Base-by-base conservation (phyloP, 2,329 filamentous ascomycete genomes). In the Huntiella abstrusa region DNA sequence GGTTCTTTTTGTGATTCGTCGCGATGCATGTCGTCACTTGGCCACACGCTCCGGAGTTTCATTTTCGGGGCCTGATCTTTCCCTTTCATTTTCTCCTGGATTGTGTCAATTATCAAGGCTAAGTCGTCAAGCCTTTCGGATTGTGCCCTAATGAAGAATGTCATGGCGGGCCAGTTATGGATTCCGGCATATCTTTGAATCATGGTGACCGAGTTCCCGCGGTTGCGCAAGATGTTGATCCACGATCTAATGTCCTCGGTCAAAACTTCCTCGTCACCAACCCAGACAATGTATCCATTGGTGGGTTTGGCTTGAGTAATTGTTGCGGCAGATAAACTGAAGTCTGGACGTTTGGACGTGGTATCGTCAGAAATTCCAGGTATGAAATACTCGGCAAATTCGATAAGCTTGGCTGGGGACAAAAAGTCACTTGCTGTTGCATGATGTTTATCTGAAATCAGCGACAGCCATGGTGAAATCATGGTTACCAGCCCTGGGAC, bases 131-230 rank as follows among this genome's bases (percentile, higher is more conserved):
- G 57, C 47, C 75, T 67, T 55, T 67, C 61, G 33, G 66, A 61
- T n/a, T 58, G 56, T 19, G 64, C 64, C 41, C 60, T 63, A 22
- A 77, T 57, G 54, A 75, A 74, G n/a, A 75, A 55, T 41, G 67
- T 67, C 7, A 79, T 80, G 15, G 92, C 78, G 0, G 83, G 83
- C 85, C 84, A 92, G 8, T 79, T 83, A 59, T 92, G 84, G 49
- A 91, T 77, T 2, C 75, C 77, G 11, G 73, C 78, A 22, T 67
- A 61, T 53, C 83, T 75, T 55, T 75, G 73, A 54, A 72, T 65
- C 47, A 66, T 67, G 46, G 68, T 64, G n/a, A 80, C 67, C 34
- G 68, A 58, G 33, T 73, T 60, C 3, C 69, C 69, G 11, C 42
- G 35, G 4, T 22, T 32, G 10, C 49, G 51, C 4, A 50, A 33